Base-by-base conservation (phyloP, 176 grass and related monocot genomes). In the Phragmites australis region DNA sequence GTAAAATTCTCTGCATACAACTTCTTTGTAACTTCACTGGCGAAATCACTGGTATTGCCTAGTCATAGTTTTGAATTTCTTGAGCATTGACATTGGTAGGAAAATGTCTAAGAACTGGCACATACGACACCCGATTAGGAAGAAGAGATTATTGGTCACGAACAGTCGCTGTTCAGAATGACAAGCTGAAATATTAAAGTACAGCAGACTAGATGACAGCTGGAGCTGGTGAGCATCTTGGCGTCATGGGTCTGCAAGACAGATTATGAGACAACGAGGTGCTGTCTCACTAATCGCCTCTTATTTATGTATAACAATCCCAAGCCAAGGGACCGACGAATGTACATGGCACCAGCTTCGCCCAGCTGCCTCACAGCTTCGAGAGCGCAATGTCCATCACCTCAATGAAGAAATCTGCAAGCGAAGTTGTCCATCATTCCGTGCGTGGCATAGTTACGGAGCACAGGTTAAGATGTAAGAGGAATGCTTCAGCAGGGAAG, bases 221-320 rank as follows among this genome's bases (percentile, higher is more conserved):
- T 17, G 23, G 11, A 74, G 13, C 45, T 22, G 49, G 23, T 18
- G 25, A 45, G 31, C 39, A 76, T 44, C 75, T 72, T 70, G 10
- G 54, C 65, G 45, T n/a, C 41, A 69, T 65, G 37, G 78, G 72
- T 58, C 43, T 74, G 42, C 25, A 16, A 30, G 56, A 75, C 72
- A 42, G 62, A 88, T 59, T 55, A 83, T 6, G 57, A 94, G 89
- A 92, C 91, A 94, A 91, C 87, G 92, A 97, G 94, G 80, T 94
- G 94, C 82, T 92, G 72, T 94, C 83, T 87, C 83, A 29, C 66
- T 37, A 66, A 66, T 85, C 43, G n/a, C 62, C 70, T 46, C 77
- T 91, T 94, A 89, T 90, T 92, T 60, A 85, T 77, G 52, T 13
- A 67, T 74, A 74, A 14, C 8, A 22, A 79, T 46, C 67, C 47